Evolutionary conservation across 2,329 filamentous ascomycete genomes (phyloP), one percentile per base, ranked within the genome.

Genomic region (Nemania diffusa): DNA sequence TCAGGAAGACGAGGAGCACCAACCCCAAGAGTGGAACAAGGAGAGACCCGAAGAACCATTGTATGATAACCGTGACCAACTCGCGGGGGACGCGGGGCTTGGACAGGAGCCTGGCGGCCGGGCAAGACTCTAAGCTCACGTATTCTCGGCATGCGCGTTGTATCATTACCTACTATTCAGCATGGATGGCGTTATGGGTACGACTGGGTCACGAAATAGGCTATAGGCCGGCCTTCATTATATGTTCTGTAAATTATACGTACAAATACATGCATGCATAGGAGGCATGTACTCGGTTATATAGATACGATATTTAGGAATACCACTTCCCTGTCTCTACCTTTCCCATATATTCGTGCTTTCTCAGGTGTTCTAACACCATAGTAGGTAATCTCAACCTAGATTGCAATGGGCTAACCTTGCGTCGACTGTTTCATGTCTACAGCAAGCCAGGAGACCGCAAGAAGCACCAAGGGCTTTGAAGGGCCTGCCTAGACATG

Each of bases 11-110:
- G 48, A 51, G 26, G 24, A 15, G 26, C 48, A 22, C 22, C 4
- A 44, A 7, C 68, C 72, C 62, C 73, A 78, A 60, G 65, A 76
- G 8, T 81, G 79, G 79, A 73, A 73, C 9, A 73, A 79, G 46
- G 76, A 77, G 62, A 76, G 76, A 26, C 77, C 79, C 15, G 74
- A 78, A 65, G 79, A 82, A 65, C 77, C 79, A 1, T 65, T 80
- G 20, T 75, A 70, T 37, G 69, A 76, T 6, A 75, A 74, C 50
- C 37, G 69, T 5, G 65, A 64, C 6, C 71, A 77, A 26, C 44
- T 76, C 3, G 57, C 70, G 44, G 24, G 69, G 13, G 72, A 72
- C 34, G 69, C 57, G 2, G 56, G 64, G 20, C 44, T 62, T n/a
- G 44, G 44, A 29, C 27, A 27, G 27, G 62, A 24, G 17, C 34